A percentile compares a stretch with the other conserved stretches of the same genome.
phyloP scores from a whole-genome alignment of 2,329 filamentous ascomycete species.

The Aspergillus flavus region DNA sequence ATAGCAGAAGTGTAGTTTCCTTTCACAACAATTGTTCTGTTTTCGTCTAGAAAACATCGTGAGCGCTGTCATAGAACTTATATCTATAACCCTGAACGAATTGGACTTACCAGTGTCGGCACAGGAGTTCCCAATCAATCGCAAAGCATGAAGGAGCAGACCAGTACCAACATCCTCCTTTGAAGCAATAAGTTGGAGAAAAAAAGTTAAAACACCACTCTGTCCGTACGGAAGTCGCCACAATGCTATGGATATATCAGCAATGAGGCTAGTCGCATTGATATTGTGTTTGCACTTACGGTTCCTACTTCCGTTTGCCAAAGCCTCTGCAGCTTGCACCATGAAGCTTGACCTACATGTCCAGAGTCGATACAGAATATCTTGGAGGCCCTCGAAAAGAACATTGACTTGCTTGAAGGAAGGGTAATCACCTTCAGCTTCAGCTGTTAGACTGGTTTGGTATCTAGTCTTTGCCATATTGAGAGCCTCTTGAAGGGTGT shows the following conservation, averaged over 20 bases:
- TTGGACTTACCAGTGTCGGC: conserved; percentile 43
- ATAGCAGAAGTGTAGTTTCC: conserved; percentile 43
- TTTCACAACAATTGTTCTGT: conserved; percentile 43
- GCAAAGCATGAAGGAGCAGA: conserved; percentile 44
- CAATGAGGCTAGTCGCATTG: background rate
- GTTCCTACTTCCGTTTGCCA: conserved; percentile 48
- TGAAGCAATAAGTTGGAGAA: conserved; percentile 41
- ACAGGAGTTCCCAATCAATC: conserved; percentile 49
- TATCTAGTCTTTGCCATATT: conserved; percentile 25
- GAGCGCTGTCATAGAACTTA: background rate
- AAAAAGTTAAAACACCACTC: conserved; percentile 45
- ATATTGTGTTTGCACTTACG: conserved; percentile 32
- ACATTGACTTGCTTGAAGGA: conserved; percentile 33
- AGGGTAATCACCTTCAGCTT: conserved; percentile 31
- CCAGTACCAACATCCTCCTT: conserved; percentile 30
- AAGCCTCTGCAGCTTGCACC: conserved; percentile 37
- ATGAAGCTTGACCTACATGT: conserved; percentile 37
- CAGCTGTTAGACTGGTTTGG: conserved; percentile 25
- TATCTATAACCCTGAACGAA: background rate
- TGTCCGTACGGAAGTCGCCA: conserved; percentile 44
- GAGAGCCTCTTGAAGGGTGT: conserved; percentile 35
- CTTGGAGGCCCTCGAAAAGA: conserved; percentile 30
- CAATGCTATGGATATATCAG: conserved; percentile 31
- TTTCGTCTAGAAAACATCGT: conserved; percentile 39
- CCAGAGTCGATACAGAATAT: conserved; percentile 41